These are phyloP conservation scores for Backusella tuberculispora DNA, from an alignment of 192 early-diverging fungal species.

Conservation along the genomic window DNA sequence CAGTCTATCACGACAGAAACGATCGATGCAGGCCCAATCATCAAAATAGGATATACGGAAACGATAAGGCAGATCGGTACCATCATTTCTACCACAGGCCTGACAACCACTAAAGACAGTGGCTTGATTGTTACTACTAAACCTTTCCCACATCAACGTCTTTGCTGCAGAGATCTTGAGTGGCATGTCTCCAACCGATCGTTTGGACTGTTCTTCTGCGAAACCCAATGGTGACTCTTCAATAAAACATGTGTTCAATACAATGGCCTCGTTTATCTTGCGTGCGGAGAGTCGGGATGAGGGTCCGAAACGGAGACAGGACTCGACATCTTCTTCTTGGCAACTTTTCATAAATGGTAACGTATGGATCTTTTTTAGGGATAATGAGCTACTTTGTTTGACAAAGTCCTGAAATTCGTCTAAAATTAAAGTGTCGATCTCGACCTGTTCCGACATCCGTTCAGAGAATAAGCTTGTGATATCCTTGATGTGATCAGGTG, in stretches of 20 bases:
- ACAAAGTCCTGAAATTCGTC: slow-evolving; percentile 91
- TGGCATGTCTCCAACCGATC: slow-evolving; percentile 43
- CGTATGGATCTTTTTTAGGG: slow-evolving; percentile 75
- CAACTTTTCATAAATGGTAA: slow-evolving; percentile 87
- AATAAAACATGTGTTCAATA: slow-evolving; percentile 85
- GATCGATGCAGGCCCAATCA: slow-evolving; percentile 80
- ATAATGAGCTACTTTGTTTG: slow-evolving; percentile 60
- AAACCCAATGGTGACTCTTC: slow-evolving; percentile 74
- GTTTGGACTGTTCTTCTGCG: slow-evolving; percentile 52
- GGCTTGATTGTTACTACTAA: slow-evolving; percentile 39
- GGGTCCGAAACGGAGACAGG: slow-evolving; percentile 92
- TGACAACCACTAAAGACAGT: slow-evolving; percentile 54
- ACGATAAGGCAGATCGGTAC: slow-evolving; percentile 55
- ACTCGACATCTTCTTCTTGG: slow-evolving; percentile 88
- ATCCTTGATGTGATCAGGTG: slow-evolving; percentile 23
- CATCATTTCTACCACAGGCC: slow-evolving; percentile 54
- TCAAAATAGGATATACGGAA: slow-evolving; percentile 72
- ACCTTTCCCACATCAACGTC: slow-evolving; percentile 57
- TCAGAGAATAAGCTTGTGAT: slow-evolving; percentile 21
- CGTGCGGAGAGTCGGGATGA: slow-evolving; percentile 87
- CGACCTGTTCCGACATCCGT: slow-evolving; percentile 29
- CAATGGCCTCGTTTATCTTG: slow-evolving; percentile 90
- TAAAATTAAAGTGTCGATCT: slow-evolving; percentile 75
- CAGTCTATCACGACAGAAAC: slow-evolving; percentile 89
- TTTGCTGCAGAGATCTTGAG: slow-evolving; percentile 57